Base-by-base conservation (phyloP, 2,329 filamentous ascomycete genomes). In the Epichloe sylvatica region DNA sequence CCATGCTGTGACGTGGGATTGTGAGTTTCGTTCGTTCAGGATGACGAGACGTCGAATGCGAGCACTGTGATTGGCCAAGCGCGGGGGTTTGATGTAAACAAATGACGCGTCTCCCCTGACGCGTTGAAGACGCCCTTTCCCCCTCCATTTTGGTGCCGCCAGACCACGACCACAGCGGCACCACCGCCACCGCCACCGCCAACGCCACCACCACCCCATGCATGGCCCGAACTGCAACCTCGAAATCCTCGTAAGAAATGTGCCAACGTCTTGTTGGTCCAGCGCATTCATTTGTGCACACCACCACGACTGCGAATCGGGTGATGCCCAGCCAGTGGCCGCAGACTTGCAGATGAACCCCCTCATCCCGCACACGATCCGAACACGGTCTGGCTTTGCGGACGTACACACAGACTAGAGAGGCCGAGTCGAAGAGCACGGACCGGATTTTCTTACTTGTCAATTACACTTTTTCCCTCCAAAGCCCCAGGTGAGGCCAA, bases 41-140 rank as follows among this genome's bases (percentile, higher is more conserved):
- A 36, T 4, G 30, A 17, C 11, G 3, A 13, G 36, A 33, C 12
- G 21, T 36, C 12, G 39, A 41, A 40, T 39, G 43, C 25, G 4
- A 19, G 30, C 15, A 34, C 13, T 19, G 13, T 46, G 50, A 46
- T 51, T 51, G 50, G 50, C 7, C 38, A 37, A 5, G 17, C 17
- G 23, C 17, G 33, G 46, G 46, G 46, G 46, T 42, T 38, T 41
- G 30, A 42, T 39, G 50, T 51, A 51, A 51, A 51, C 50, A 51
- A 49, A 44, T 2, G 42, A 51, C 46, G 50, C 50, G 50, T 51
- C 42, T 51, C 17, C 25, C 41, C 17, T 23, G 38, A 46, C 42
- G 46, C 50, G 12, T 19, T 19, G 9, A 33, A 19, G 13, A 36
- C 44, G 34, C 21, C 34, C n/a, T 35, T 25, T 43, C n/a, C 23